Conservation (phyloP, 2,329 filamentous ascomycete genomes). For the Diaporthe eres region DNA sequence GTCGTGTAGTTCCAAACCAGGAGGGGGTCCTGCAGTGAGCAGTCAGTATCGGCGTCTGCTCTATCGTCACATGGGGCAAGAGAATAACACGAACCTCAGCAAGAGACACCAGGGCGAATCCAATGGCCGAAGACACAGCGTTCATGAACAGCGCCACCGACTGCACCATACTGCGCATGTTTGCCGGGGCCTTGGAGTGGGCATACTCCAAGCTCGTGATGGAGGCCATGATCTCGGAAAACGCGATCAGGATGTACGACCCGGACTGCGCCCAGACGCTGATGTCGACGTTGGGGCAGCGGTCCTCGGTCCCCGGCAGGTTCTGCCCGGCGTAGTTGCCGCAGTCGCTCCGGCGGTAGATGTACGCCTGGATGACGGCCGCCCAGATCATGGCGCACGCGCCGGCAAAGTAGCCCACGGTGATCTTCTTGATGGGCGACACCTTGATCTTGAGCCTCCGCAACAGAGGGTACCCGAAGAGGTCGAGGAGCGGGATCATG, state of each 20-base stretch:
- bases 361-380: slow-evolving; percentile 69
- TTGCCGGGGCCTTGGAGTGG: slow-evolving; percentile 81
- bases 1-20: slow-evolving; percentile 81
- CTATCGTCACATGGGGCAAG: neutral
- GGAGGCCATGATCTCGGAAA: slow-evolving; percentile 64
- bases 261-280: slow-evolving; percentile 73
- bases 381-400: slow-evolving; percentile 72
- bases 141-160: slow-evolving; percentile 78
- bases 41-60: neutral
- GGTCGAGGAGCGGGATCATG: slow-evolving; percentile 79
- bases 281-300: slow-evolving; percentile 65
- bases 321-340: slow-evolving; percentile 53
- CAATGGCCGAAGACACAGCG: slow-evolving; percentile 77
- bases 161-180: slow-evolving; percentile 82
- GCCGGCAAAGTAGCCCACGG: slow-evolving; percentile 76
- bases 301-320: slow-evolving; percentile 51
- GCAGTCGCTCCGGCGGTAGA: slow-evolving; percentile 75
- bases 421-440: slow-evolving; percentile 83
- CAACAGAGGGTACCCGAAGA: slow-evolving; percentile 76
- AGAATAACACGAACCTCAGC: neutral
- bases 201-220: slow-evolving; percentile 79
- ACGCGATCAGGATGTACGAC: slow-evolving; percentile 63
- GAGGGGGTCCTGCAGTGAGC: slow-evolving; percentile 67
- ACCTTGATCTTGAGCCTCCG: slow-evolving; percentile 75
- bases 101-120: slow-evolving; percentile 64